phyloP scores from a whole-genome alignment of 2,329 filamentous ascomycete species.

The Fusarium brachygibbosum region DNA sequence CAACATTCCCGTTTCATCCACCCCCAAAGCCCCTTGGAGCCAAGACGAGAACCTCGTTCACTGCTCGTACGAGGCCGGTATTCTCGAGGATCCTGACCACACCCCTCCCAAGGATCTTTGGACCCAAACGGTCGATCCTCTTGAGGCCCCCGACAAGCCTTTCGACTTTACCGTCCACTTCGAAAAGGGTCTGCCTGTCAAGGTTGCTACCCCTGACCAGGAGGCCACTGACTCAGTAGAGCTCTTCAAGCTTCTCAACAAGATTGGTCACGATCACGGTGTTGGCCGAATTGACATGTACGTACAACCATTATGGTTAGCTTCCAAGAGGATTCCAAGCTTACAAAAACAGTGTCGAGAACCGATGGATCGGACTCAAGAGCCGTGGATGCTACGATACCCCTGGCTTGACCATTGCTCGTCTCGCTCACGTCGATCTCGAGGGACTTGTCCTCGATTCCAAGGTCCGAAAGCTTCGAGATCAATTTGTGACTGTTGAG shows the following conservation, averaged over 20 bases:
- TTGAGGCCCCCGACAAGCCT: constrained; percentile 73
- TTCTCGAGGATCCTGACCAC: constrained; percentile 65
- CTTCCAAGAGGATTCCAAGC: neutral
- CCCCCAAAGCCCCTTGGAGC: constrained; percentile 78
- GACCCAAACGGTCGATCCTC: constrained; percentile 74
- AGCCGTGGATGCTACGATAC: constrained; percentile 56
- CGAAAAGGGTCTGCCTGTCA: constrained; percentile 75
- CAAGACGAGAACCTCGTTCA: constrained; percentile 58
- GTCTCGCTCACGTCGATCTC: constrained; percentile 58
- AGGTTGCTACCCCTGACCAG: constrained; percentile 70
- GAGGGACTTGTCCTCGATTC: constrained; percentile 69
- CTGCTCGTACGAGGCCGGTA: constrained; percentile 36
- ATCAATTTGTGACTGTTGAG: constrained; percentile 63
- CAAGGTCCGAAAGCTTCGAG: constrained; percentile 65
- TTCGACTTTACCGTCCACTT: constrained; percentile 76
- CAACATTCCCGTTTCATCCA: constrained; percentile 78
- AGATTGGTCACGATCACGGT: constrained; percentile 73
- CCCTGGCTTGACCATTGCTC: constrained; percentile 41
- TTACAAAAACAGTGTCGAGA: constrained; percentile 58
- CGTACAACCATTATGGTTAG: neutral
- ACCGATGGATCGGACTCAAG: constrained; percentile 54
- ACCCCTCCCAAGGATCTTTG: constrained; percentile 78
- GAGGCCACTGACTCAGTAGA: constrained; percentile 73
- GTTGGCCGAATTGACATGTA: constrained; percentile 72
- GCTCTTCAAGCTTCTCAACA: constrained; percentile 74